These are phyloP conservation scores for Dictyostelium intermedium DNA, from an alignment of 78 protist genomes.

Conservation along the genomic window DNA sequence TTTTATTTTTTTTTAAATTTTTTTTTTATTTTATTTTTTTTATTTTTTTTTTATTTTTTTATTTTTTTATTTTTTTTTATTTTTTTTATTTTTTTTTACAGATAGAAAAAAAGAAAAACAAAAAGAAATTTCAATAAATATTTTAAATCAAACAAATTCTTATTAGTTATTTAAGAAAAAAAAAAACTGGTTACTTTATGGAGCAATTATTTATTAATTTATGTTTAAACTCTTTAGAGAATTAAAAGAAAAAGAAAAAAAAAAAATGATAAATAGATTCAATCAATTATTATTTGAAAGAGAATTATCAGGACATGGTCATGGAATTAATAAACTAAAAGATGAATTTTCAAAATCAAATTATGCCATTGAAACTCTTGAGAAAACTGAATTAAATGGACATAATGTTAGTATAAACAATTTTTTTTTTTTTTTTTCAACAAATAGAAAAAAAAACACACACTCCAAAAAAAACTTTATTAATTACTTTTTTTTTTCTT, in stretches of 20 bases:
- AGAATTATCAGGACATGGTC: background rate
- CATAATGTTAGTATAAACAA: constrained; percentile 10
- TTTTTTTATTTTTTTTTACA: no score
- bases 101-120: background rate
- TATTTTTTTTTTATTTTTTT: no score
- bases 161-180: background rate
- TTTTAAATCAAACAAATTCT: background rate
- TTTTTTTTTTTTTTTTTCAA: background rate
- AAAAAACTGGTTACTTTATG: background rate
- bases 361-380: background rate
- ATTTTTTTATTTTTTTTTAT: no score
- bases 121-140: background rate
- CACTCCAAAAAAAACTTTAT: background rate
- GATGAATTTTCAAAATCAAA: constrained; percentile 11
- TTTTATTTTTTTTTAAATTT: no score
- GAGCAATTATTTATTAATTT: background rate
- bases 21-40: no score
- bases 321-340: background rate
- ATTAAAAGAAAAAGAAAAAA: background rate
- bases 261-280: background rate
- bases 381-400: constrained; percentile 1
- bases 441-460: background rate
- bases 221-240: background rate
- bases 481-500: background rate
- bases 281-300: constrained; percentile 8